phyloP scores from a whole-genome alignment of 2,329 filamentous ascomycete genomes.

The Ophiosphaerella korrae region DNA sequence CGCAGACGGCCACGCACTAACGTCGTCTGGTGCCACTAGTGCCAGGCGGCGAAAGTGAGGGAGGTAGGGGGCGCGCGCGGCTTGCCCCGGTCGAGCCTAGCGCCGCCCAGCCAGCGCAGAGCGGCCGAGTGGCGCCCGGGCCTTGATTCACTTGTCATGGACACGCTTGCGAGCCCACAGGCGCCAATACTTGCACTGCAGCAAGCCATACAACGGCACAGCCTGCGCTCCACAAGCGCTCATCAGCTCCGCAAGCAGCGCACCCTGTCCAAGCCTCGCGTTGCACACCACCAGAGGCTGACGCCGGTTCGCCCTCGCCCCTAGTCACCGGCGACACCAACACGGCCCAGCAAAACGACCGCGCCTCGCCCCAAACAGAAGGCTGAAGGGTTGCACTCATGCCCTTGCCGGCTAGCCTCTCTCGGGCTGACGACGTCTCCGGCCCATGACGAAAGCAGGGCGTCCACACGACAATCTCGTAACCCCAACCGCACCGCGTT shows the following conservation, averaged over 20 bases:
- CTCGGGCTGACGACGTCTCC: constrained; percentile 41
- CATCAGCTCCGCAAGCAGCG: constrained; percentile 26
- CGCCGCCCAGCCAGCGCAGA: constrained; percentile 23
- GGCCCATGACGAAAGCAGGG: constrained; percentile 41
- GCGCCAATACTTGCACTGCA: constrained; percentile 30
- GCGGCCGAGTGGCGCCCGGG: constrained; percentile 25
- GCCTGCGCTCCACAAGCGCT: constrained; percentile 24
- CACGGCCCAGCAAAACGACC: constrained; percentile 23
- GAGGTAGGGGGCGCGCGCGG: constrained; percentile 21
- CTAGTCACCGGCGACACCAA: constrained; percentile 12
- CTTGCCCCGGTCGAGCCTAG: constrained; percentile 21
- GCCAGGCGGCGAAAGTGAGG: constrained; percentile 30
- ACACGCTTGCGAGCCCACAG: constrained; percentile 23
- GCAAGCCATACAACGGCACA: constrained; percentile 13
- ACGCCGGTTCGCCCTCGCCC: constrained; percentile 9
- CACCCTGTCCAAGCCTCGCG: constrained; percentile 25
- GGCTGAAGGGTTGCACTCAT: constrained; percentile 26
- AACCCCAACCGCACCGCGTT: constrained; percentile 35
- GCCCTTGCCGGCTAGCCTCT: constrained; percentile 23
- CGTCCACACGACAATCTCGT: constrained; percentile 37
- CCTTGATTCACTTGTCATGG: constrained; percentile 33
- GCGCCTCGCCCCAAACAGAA: constrained; percentile 35
- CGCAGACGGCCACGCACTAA: constrained; percentile 29
- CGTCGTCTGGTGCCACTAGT: constrained; percentile 29
- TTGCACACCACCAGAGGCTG: constrained; percentile 9